Evolutionary conservation across 768 basidiomycete genomes (phyloP).

Genomic region (Multifurca ochricompacta): DNA sequence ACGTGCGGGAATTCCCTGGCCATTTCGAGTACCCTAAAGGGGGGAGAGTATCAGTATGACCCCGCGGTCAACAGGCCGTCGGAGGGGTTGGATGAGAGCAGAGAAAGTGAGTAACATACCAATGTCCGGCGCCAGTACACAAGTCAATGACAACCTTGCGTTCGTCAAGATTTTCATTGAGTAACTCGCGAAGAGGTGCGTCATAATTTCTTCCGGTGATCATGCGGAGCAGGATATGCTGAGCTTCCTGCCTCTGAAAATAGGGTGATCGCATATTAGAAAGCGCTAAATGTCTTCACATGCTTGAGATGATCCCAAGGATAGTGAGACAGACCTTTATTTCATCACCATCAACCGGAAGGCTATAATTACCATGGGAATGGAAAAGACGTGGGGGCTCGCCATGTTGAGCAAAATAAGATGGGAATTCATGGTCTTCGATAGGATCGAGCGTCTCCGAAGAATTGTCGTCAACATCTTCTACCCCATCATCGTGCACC

Average conservation of each 20-base stretch:
- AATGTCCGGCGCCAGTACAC: slow-evolving; percentile 69
- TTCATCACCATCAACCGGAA: slow-evolving; percentile 68
- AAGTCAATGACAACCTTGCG: slow-evolving; percentile 57
- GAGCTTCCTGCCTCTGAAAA: slow-evolving; percentile 14
- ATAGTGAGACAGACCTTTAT: slow-evolving; percentile 41
- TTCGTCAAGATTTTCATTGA: slow-evolving; percentile 38
- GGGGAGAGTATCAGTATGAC: neutral
- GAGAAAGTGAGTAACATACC: slow-evolving; percentile 37
- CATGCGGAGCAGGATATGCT: slow-evolving; percentile 25
- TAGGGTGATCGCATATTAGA: neutral
- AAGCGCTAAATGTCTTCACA: neutral
- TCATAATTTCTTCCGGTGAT: slow-evolving; percentile 51
- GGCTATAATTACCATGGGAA: slow-evolving; percentile 55
- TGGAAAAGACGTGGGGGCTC: slow-evolving; percentile 50
- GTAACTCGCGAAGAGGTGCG: slow-evolving; percentile 49
- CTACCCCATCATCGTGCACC: slow-evolving; percentile 8
- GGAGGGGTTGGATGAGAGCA: slow-evolving; percentile 20
- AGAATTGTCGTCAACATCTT: slow-evolving; percentile 34
- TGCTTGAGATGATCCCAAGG: neutral
- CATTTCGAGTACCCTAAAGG: slow-evolving; percentile 65
- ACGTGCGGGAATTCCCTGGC: slow-evolving; percentile 56
- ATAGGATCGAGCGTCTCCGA: slow-evolving; percentile 40
- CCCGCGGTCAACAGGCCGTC: neutral
- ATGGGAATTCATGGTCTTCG: slow-evolving; percentile 45
- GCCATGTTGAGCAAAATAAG: slow-evolving; percentile 48